Percentiles rank a stretch among this genome's conserved stretches.
Conservation (phyloP, 2,329 filamentous ascomycete genomes). For the Sarocladium oryzae region DNA sequence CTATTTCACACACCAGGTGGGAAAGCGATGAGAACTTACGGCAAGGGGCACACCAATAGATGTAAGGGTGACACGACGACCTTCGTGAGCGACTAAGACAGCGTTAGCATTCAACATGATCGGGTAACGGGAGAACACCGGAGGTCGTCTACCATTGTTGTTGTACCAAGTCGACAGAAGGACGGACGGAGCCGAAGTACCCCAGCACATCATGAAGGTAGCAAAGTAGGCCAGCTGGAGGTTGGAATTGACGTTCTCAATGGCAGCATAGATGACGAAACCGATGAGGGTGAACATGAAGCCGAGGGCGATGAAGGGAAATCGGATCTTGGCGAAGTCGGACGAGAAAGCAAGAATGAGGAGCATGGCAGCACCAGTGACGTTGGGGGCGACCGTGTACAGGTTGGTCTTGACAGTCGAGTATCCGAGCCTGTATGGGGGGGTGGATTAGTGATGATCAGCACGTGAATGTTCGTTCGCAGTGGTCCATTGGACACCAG, state of each 20-base stretch:
- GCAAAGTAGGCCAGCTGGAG: conserved; percentile 67
- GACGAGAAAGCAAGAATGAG: conserved; percentile 66
- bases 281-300: conserved; percentile 70
- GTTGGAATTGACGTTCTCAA: conserved; percentile 54
- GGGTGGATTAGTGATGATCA: neutral
- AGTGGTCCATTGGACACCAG: too few relatives aligned
- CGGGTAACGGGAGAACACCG: neutral
- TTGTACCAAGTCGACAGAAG: conserved; percentile 64
- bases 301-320: conserved; percentile 67
- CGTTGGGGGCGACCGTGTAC: conserved; percentile 75
- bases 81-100: conserved; percentile 58
- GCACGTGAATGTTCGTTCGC: too few relatives aligned
- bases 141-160: conserved; percentile 51
- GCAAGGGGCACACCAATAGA: conserved; percentile 67
- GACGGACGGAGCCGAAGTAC: conserved; percentile 67
- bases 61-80: conserved; percentile 62
- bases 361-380: conserved; percentile 66
- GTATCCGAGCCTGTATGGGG: conserved; percentile 29
- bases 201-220: conserved; percentile 78
- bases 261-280: conserved; percentile 71
- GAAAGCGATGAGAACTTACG: neutral
- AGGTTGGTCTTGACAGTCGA: conserved; percentile 60
- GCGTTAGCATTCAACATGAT: neutral
- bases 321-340: conserved; percentile 59
- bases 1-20: too few relatives aligned